phyloP scores from a whole-genome alignment of 2,329 filamentous ascomycete genomes.

The Cyanodermella asteris region DNA sequence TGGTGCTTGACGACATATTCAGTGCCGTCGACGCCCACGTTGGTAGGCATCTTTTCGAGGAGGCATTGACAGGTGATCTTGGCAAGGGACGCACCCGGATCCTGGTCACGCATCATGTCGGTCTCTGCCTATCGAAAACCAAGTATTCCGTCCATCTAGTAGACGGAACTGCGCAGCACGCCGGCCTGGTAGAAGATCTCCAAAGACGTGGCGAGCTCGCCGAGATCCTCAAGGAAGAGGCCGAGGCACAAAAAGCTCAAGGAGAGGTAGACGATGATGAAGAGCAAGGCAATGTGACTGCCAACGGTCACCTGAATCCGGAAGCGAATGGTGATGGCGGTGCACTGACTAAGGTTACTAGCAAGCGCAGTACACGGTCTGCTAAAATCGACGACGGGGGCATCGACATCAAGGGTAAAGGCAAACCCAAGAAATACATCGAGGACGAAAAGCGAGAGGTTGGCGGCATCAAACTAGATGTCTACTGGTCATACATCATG shows the following conservation, averaged over 20 bases:
- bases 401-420: slow-evolving; percentile 19
- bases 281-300: slow-evolving; percentile 8
- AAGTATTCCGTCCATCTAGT: slow-evolving; percentile 55
- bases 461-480: slow-evolving; percentile 42
- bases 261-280: slow-evolving; percentile 16
- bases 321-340: slow-evolving; percentile 17
- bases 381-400: slow-evolving; percentile 8
- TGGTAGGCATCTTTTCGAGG: slow-evolving; percentile 56
- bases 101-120: slow-evolving; percentile 60
- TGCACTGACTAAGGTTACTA: slow-evolving; percentile 25
- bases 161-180: slow-evolving; percentile 41
- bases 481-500: slow-evolving; percentile 47
- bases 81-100: slow-evolving; percentile 50
- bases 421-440: slow-evolving; percentile 43
- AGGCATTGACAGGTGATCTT: slow-evolving; percentile 50
- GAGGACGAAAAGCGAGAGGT: slow-evolving; percentile 53
- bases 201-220: slow-evolving; percentile 18
- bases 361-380: slow-evolving; percentile 5
- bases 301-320: not conserved
- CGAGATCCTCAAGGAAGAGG: slow-evolving; percentile 20
- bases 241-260: slow-evolving; percentile 25
- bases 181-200: slow-evolving; percentile 42
- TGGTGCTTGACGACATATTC: slow-evolving; percentile 69
- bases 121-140: slow-evolving; percentile 45
- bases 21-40: slow-evolving; percentile 66